phyloP scores from a whole-genome alignment of 371 early-diverging fungal genomes.

The Saksenaea vasiformis region DNA sequence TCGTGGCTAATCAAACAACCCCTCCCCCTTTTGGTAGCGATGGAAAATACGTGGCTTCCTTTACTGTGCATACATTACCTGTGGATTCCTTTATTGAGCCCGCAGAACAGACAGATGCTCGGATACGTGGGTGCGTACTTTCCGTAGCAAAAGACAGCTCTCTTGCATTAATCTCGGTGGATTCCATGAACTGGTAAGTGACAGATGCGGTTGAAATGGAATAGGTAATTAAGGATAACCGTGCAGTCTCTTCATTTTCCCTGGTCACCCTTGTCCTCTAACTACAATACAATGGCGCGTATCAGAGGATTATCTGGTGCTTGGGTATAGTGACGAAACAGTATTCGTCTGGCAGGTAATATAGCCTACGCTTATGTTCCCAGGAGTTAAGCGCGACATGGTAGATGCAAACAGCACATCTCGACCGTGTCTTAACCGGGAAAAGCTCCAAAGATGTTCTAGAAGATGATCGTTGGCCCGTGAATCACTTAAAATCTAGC shows the following conservation, averaged over 20 bases:
- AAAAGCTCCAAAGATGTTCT: slow-evolving; percentile 58
- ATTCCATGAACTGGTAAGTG: slow-evolving; percentile 71
- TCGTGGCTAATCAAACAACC: neutral
- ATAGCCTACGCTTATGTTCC: neutral
- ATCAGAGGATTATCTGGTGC: slow-evolving; percentile 66
- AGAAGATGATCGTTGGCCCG: slow-evolving; percentile 58
- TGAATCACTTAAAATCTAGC: slow-evolving; percentile 35
- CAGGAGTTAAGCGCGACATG: neutral
- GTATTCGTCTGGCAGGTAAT: slow-evolving; percentile 80
- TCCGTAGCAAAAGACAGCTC: slow-evolving; percentile 74
- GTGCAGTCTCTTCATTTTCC: slow-evolving; percentile 60
- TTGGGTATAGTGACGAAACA: slow-evolving; percentile 65
- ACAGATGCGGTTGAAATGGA: no score
- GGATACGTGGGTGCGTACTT: slow-evolving; percentile 62
- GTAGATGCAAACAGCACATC: slow-evolving; percentile 75
- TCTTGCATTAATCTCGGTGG: slow-evolving; percentile 70
- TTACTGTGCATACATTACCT: slow-evolving; percentile 61
- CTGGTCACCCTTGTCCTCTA: slow-evolving; percentile 58
- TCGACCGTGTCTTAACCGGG: slow-evolving; percentile 69
- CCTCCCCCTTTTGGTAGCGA: slow-evolving; percentile 45
- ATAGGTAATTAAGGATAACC: neutral
- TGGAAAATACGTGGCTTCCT: slow-evolving; percentile 66
- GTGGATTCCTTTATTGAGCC: slow-evolving; percentile 65
- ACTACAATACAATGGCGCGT: slow-evolving; percentile 69
- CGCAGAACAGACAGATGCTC: slow-evolving; percentile 58